phyloP scores from a whole-genome alignment of 164 flowering plant genomes.

The Dillenia turbinata region DNA sequence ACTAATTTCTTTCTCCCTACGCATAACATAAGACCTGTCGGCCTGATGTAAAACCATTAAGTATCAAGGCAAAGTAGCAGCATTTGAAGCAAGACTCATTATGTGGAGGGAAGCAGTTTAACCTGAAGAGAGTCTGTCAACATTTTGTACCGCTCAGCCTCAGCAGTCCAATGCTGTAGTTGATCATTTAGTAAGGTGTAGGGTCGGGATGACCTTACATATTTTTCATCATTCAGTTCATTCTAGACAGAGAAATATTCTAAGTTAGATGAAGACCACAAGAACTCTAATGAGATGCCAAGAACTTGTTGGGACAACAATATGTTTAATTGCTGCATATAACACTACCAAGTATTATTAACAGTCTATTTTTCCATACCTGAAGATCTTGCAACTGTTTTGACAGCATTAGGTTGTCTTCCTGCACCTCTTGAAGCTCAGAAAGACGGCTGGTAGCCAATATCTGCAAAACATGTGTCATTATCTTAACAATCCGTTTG shows the following conservation, averaged over 20 bases:
- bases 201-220: slow-evolving; percentile 58
- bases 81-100: slow-evolving; percentile 3
- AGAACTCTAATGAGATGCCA: not conserved
- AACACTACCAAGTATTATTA: not conserved
- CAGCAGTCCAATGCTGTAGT: slow-evolving; percentile 74
- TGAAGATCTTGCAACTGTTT: slow-evolving; percentile 72
- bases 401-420: slow-evolving; percentile 48
- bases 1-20: slow-evolving; percentile 81
- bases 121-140: slow-evolving; percentile 79
- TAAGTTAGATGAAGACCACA: slow-evolving; percentile 1
- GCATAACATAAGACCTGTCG: slow-evolving; percentile 58
- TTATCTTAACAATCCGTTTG: no score
- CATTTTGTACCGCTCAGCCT: slow-evolving; percentile 60
- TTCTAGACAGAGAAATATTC: slow-evolving; percentile 31
- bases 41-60: slow-evolving; percentile 42
- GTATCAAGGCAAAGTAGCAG: not conserved
- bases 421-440: slow-evolving; percentile 78
- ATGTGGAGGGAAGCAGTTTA: slow-evolving; percentile 11
- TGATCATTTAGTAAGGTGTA: slow-evolving; percentile 71
- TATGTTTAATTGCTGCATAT: no score
- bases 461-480: slow-evolving; percentile 33
- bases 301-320: not conserved
- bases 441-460: slow-evolving; percentile 70
- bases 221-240: slow-evolving; percentile 75
- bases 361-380: slow-evolving; percentile 32